Conservation (phyloP, 371 early-diverging fungal genomes). For the Blakeslea trispora region DNA sequence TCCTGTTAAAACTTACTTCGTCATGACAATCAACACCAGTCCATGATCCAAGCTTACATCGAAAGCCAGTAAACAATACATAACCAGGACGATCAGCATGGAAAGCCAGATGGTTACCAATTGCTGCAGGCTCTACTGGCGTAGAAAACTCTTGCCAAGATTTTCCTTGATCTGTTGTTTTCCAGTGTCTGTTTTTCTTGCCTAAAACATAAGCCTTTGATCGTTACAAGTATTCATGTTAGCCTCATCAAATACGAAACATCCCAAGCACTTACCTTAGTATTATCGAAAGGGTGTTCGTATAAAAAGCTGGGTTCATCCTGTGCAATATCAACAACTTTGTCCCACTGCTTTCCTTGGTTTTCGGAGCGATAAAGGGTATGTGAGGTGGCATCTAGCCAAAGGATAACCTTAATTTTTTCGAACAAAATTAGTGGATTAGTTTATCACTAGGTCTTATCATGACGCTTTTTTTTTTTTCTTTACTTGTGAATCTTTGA, state of each 20-base stretch:
- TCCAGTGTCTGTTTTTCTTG: slow-evolving; percentile 59
- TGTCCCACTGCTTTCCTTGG: slow-evolving; percentile 69
- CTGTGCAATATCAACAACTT: slow-evolving; percentile 41
- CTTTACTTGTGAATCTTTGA: slow-evolving; percentile 69
- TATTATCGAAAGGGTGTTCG: slow-evolving; percentile 61
- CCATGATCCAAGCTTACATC: slow-evolving; percentile 55
- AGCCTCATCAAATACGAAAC: neutral
- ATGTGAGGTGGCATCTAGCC: slow-evolving; percentile 55
- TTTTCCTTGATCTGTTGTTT: slow-evolving; percentile 63
- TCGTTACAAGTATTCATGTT: neutral
- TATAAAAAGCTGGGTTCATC: slow-evolving; percentile 45
- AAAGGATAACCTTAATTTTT: slow-evolving; percentile 57
- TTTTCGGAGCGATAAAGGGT: slow-evolving; percentile 63
- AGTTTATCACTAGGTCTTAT: neutral
- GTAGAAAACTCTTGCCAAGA: slow-evolving; percentile 69
- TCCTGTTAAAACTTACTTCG: slow-evolving; percentile 46
- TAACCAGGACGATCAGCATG: slow-evolving; percentile 65
- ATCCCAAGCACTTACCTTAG: slow-evolving; percentile 40
- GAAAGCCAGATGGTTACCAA: slow-evolving; percentile 55
- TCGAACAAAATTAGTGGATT: neutral
- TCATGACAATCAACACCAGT: slow-evolving; percentile 47
- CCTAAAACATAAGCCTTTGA: slow-evolving; percentile 67
- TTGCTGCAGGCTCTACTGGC: slow-evolving; percentile 44
- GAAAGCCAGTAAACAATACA: slow-evolving; percentile 57
- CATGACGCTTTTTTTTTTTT: neutral